Percentiles rank a stretch among this genome's conserved stretches.
These are phyloP conservation scores for Microstroma glucosiphilum DNA, from an alignment of 1,284 basidiomycete genomes.

Conservation along the genomic window DNA sequence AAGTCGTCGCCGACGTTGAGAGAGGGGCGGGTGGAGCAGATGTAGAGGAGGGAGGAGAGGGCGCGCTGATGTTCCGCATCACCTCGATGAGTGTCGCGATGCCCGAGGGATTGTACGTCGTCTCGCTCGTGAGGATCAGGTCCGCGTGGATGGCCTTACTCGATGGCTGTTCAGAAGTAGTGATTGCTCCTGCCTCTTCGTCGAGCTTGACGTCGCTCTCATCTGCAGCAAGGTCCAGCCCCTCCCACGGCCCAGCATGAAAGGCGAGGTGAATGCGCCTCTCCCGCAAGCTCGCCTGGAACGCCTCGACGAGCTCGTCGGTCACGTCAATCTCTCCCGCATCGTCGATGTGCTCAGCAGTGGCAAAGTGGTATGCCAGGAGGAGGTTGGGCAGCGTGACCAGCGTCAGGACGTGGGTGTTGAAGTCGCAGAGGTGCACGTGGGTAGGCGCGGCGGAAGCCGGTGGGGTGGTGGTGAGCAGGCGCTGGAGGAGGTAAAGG, in stretches of 20 bases:
- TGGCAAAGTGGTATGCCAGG: conserved; percentile 59
- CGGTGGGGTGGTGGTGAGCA: conserved; percentile 54
- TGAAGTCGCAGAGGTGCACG: conserved; percentile 91
- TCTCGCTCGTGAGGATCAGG: conserved; percentile 80
- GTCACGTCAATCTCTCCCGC: conserved; percentile 33
- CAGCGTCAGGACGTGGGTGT: conserved; percentile 68
- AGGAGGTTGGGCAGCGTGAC: conserved; percentile 82
- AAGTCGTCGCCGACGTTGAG: conserved; percentile 49
- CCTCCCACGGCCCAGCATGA: conserved; percentile 73
- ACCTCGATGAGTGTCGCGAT: conserved; percentile 63
- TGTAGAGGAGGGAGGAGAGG: neutral
- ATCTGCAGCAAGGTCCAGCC: conserved; percentile 13
- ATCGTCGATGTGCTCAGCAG: conserved; percentile 35
- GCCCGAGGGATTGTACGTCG: conserved; percentile 72
- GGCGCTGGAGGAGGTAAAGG: conserved; percentile 63
- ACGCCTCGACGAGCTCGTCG: conserved; percentile 61
- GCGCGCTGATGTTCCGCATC: conserved; percentile 31
- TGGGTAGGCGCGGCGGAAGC: conserved; percentile 51
- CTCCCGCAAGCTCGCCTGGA: conserved; percentile 59
- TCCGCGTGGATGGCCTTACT: conserved; percentile 56
- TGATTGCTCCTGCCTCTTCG: neutral
- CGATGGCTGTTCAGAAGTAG: conserved; percentile 5
- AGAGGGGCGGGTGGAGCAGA: too few species aligned
- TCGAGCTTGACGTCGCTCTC: conserved; percentile 19
- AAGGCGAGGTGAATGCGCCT: conserved; percentile 64